Base-by-base conservation (phyloP, 441 rosid genomes). In the Geranium incanum region DNA sequence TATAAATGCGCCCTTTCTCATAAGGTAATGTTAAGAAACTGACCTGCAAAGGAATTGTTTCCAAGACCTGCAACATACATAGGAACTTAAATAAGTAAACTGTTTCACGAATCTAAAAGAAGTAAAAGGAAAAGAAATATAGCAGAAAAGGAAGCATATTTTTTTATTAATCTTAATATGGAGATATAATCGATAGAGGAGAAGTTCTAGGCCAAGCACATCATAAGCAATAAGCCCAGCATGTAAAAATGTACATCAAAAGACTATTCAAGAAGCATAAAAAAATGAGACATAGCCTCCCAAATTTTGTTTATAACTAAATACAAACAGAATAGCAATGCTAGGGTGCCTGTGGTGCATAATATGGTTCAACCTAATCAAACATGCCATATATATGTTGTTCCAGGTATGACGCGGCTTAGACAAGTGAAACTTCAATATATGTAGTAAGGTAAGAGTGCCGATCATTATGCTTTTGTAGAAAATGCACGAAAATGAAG, bases 31-130 rank as follows among this genome's bases (percentile, higher is more conserved):
- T 15, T 13, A 55, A 48, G 74, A 68, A 75, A 84, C 90, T 82
- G 71, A 91, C 98, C 96, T 64, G 84, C 52, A 66, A 89, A 83
- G 43, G 97, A 88, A 67, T 79, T 85, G 81, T 93, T 91, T 87
- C 80, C 80, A 67, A 88, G 78, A 72, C 85, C 98, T 93, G 92
- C 85, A 55, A 84, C 1, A 0, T 8, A 78, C 57, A 79, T 70
- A 75, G 43, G 74, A 36, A 65, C 28, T 8, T 39, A 68, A n/a
- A 57, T 76, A 33, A 77, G 74, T 68, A 62, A 23, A 74, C 18
- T 52, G 59, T 4, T 52, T 52, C 59, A n/a, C 59, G 4, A 52
- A 52, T 52, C 59, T 12, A 52, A 52, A 52, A n/a, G 13, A 12
- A 5, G 59, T 4, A 7, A 39, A 52, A 12, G 16, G 59, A 39